These are phyloP conservation scores for Thuja plicata DNA, from an alignment of 83 land plant genomes.

Conservation along the genomic window DNA sequence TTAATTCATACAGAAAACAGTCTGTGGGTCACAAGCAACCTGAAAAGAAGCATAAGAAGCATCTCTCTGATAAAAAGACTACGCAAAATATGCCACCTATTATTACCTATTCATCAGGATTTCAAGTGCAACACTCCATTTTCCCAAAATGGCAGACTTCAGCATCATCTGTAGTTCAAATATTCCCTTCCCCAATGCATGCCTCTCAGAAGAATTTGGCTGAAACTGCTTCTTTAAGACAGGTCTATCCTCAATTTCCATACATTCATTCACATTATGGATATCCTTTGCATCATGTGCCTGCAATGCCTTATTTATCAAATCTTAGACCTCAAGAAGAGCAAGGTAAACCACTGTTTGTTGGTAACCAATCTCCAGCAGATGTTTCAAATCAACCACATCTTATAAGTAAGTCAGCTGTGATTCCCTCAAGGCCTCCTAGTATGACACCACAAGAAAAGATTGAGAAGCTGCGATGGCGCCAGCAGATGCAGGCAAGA, in stretches of 20 bases:
- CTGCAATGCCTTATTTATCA: constrained; percentile 15
- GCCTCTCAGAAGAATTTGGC: neutral
- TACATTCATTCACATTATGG: constrained; percentile 23
- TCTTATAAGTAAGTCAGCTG: neutral
- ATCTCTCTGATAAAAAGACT: constrained; percentile 8
- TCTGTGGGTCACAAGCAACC: constrained; percentile 8
- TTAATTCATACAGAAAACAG: constrained; percentile 3
- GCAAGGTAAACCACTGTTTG: constrained; percentile 16
- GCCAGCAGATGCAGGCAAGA: constrained; percentile 52
- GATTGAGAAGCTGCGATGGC: constrained; percentile 46
- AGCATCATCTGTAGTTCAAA: constrained; percentile 14
- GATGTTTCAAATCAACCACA: constrained; percentile 16
- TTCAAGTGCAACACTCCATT: constrained; percentile 11
- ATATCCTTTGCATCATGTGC: constrained; percentile 20
- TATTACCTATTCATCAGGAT: constrained; percentile 7
- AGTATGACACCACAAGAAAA: constrained; percentile 51
- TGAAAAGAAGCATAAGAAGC: constrained; percentile 15
- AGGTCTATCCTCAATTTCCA: constrained; percentile 18
- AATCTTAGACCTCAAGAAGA: neutral
- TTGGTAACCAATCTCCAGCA: constrained; percentile 1
- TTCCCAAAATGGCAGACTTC: constrained; percentile 8
- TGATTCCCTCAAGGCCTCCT: constrained; percentile 22
- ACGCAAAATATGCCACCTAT: neutral
- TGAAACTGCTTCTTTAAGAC: constrained; percentile 10
- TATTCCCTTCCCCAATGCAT: constrained; percentile 17